Evolutionary conservation across 805 yeast genomes (phyloP).

Genomic region (Candida arabinofermentans): DNA sequence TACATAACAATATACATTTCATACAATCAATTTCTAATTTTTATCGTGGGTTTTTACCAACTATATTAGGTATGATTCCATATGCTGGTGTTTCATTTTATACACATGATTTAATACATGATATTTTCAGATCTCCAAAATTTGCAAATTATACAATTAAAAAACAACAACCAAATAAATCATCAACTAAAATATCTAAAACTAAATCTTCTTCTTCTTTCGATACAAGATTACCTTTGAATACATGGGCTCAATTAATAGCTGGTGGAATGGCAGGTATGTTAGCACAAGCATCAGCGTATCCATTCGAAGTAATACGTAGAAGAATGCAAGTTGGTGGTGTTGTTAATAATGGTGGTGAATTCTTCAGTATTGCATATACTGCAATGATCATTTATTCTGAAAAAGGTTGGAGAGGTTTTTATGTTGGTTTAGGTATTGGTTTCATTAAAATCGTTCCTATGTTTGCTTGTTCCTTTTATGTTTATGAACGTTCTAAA

Average conservation of each 20-base stretch:
- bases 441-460: constrained; percentile 95
- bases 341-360: constrained; percentile 53
- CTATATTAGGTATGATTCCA: constrained; percentile 93
- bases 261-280: constrained; percentile 98
- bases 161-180: constrained; percentile 17
- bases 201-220: constrained; percentile 32
- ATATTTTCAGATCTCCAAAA: constrained; percentile 62
- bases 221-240: constrained; percentile 60
- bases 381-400: constrained; percentile 59
- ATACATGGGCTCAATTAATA: constrained; percentile 84
- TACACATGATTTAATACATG: constrained; percentile 55
- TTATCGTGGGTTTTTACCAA: constrained; percentile 92
- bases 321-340: constrained; percentile 96
- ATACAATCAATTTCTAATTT: constrained; percentile 55
- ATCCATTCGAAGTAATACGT: constrained; percentile 92
- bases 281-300: constrained; percentile 89
- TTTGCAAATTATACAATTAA: constrained; percentile 51
- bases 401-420: constrained; percentile 82
- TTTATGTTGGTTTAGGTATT: constrained; percentile 89
- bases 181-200: constrained; percentile 7
- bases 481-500: constrained; percentile 87
- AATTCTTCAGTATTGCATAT: constrained; percentile 46
- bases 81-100: constrained; percentile 97
- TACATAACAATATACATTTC: constrained; percentile 31
- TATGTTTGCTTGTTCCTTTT: constrained; percentile 95